These are phyloP conservation scores for Papiliotrema flavescens DNA, from an alignment of 1,284 basidiomycete species.

Conservation along the genomic window DNA sequence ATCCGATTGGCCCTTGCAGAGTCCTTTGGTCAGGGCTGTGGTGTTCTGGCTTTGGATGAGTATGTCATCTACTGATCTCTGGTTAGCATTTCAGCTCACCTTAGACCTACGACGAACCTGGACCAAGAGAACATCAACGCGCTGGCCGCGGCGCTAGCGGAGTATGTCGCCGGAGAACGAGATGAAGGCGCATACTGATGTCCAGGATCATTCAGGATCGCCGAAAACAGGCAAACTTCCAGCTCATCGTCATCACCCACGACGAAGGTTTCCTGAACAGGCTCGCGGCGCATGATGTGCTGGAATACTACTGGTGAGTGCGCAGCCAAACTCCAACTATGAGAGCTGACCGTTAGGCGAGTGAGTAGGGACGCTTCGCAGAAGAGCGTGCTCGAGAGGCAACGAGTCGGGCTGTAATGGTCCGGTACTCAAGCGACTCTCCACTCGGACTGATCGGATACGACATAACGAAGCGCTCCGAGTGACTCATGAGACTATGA, in stretches of 20 bases:
- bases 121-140: slow-evolving; percentile 97
- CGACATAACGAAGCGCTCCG: too few species aligned
- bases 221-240: slow-evolving; percentile 85
- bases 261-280: slow-evolving; percentile 62
- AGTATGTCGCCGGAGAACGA: slow-evolving; percentile 70
- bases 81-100: slow-evolving; percentile 4
- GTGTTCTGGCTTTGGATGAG: slow-evolving; percentile 95
- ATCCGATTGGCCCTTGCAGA: slow-evolving; percentile 97
- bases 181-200: not conserved
- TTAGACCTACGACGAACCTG: slow-evolving; percentile 84
- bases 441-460: too few species aligned
- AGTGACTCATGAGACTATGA: too few species aligned
- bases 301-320: slow-evolving; percentile 85
- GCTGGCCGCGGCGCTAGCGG: slow-evolving; percentile 82
- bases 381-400: slow-evolving; percentile 49
- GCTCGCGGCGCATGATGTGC: slow-evolving; percentile 77
- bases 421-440: too few species aligned
- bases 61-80: slow-evolving; percentile 8
- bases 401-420: slow-evolving; percentile 29
- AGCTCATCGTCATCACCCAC: slow-evolving; percentile 95
- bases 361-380: slow-evolving; percentile 48
- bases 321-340: not conserved
- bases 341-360: slow-evolving; percentile 33
- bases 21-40: slow-evolving; percentile 95
- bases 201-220: slow-evolving; percentile 86